phyloP scores from a whole-genome alignment of 768 basidiomycete genomes.

The Xerocomellus intermedius region DNA sequence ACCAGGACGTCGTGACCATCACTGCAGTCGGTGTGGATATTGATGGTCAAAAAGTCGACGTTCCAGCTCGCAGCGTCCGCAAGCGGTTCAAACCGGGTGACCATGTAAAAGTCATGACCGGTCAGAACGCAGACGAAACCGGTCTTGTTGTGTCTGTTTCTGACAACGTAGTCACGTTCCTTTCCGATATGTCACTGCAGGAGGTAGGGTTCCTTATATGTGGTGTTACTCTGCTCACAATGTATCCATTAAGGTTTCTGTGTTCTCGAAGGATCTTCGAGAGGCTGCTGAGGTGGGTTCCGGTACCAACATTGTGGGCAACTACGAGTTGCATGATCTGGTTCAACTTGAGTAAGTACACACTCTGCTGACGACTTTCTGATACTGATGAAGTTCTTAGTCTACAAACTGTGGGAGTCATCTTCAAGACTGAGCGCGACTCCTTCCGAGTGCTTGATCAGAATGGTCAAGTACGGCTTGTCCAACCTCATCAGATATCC shows the following conservation, averaged over 20 bases:
- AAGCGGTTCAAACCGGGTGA: slow-evolving; percentile 97
- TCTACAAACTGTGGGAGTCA: slow-evolving; percentile 91
- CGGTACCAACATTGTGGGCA: slow-evolving; percentile 83
- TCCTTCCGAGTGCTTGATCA: slow-evolving; percentile 96
- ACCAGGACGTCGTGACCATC: slow-evolving; percentile 83
- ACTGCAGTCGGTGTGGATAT: slow-evolving; percentile 78
- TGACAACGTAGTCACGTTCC: slow-evolving; percentile 89
- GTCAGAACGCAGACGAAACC: slow-evolving; percentile 92
- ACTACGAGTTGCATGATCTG: slow-evolving; percentile 94
- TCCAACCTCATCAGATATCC: slow-evolving; percentile 93
- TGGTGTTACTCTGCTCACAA: not conserved
- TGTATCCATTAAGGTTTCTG: slow-evolving; percentile 65
- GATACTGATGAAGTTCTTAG: slow-evolving; percentile 40
- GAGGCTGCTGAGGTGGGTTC: slow-evolving; percentile 98
- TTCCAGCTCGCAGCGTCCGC: slow-evolving; percentile 84
- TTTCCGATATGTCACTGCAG: slow-evolving; percentile 96
- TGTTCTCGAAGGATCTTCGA: slow-evolving; percentile 95
- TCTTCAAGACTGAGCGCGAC: slow-evolving; percentile 95
- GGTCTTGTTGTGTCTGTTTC: slow-evolving; percentile 92
- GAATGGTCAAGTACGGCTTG: slow-evolving; percentile 81
- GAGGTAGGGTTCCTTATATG: slow-evolving; percentile 56
- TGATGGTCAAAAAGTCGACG: slow-evolving; percentile 81
- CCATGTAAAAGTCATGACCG: slow-evolving; percentile 97
- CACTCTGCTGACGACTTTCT: not conserved
- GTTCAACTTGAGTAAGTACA: slow-evolving; percentile 89